Base-by-base conservation (phyloP, 2,329 filamentous ascomycete species). In the Aspergillus tanneri region DNA sequence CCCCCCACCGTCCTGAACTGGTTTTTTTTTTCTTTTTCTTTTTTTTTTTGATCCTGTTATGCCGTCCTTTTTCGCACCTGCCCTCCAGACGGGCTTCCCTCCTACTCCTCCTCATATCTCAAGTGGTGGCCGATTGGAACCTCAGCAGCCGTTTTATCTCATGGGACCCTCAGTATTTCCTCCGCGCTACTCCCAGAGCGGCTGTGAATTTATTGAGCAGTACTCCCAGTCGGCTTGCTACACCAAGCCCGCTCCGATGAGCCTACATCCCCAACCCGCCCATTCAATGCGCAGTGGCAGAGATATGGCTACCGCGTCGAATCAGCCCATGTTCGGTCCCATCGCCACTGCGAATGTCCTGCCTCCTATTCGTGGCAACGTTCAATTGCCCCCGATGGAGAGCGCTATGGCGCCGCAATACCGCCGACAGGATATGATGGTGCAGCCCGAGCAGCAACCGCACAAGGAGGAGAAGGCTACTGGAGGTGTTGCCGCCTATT, bases 401-500 rank as follows among this genome's bases (percentile, higher is more conserved):
- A 66, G 58, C 50, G 60, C 69, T n/a, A 66, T 72, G 34, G 65
- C 68, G 11, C 62, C 65, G 21, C 71, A 73, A 46, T 72, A 73
- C 55, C 70, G 68, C 40, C 69, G 67, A 39, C 67, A 69, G 43
- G 71, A 74, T 34, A 56, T 64, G 42, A 65, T 67, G 46, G 59
- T 64, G 25, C 68, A 66, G 43, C 59, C 55, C 21, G 66, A 71
- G 48, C 61, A 68, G 41, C 60, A 66, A 28, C 63, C 52, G 22
- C 67, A 63, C 21, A 85, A 84, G 68, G 82, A 85, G 60, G 82
- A 85, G 59, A 85, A 84, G 68, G 73, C 81, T n/a, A 81, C 81
- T 46, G 90, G 91, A 68, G 91, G 91, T 62, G 91, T 96, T 30
- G 93, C 91, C 62, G 90, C 90, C 64, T 88, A 95, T 74, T 83